Base-by-base conservation (phyloP, 2,329 filamentous ascomycete genomes). In the Delphinella strobiligena region DNA sequence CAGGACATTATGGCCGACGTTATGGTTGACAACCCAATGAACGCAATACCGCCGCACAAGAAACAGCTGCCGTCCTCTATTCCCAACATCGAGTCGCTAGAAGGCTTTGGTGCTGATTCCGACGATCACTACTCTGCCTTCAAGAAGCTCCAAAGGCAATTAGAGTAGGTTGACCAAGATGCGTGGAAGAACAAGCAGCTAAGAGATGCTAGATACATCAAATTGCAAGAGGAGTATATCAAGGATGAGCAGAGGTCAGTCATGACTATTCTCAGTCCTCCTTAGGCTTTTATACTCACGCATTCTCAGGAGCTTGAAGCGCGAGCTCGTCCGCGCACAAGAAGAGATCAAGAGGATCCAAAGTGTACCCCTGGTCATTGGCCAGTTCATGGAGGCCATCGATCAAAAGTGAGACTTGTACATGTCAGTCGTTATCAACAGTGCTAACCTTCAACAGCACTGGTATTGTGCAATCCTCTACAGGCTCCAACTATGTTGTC, bases 341-440 rank as follows among this genome's bases (percentile, higher is more conserved):
- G 91, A 98, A 63, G 91, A 98, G 69, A 98, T 98, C 69, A 98
- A 98, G 72, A 80, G 91, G 50, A 98, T 98, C 61, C 91, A 98
- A 69, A 95, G 87, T 62, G 91, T 98, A 40, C 91, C 91, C 19
- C 68, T 98, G 46, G 91, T 98, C 47, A 98, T 98, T 60, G 91
- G 91, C 45, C 91, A 98, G 66, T 98, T 98, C 60, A 98, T 98
- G 91, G 91, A 98, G 67, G 91, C 91, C 41, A 98, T 98, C 59
- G 91, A 98, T 62, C 91, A 98, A 67, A 98, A 95, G 86, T 93
- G 73, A 61, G 75, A 38, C 19, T 15, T 12, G 37, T 34, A 12
- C 14, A 7, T 17, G 24, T n/a, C n/a, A n/a, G n/a, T n/a, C n/a
- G n/a, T n/a, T n/a, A n/a, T n/a, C n/a, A 35, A 42, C 52, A 42